A percentile compares a stretch with the other conserved stretches of the same genome.
phyloP scores from a whole-genome alignment of 2,329 filamentous ascomycete genomes.

The Colletotrichum zoysiae region DNA sequence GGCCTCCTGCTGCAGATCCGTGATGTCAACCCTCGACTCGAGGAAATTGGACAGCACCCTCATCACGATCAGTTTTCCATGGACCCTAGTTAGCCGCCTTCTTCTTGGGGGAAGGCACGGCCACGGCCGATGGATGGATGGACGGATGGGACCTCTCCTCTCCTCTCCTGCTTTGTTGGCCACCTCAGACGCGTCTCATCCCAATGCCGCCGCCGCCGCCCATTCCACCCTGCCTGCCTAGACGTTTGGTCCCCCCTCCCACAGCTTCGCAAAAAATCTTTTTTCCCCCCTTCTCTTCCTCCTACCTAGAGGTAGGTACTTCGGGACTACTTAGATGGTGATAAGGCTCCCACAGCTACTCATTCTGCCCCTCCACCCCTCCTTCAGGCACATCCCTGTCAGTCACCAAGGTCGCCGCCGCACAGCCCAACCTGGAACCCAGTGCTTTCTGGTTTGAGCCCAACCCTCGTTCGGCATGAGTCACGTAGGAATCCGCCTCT shows the following conservation, averaged over 20 bases:
- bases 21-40: constrained; percentile 37
- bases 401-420: constrained; percentile 37
- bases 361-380: constrained; percentile 39
- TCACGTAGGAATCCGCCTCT: constrained; percentile 33
- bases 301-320: constrained; percentile 9
- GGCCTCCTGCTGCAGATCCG: constrained; percentile 28
- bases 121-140: constrained; percentile 17
- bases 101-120: constrained; percentile 21
- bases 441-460: constrained; percentile 31
- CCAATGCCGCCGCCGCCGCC: background rate
- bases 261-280: constrained; percentile 11
- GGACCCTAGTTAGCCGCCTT: constrained; percentile 24
- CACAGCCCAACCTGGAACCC: constrained; percentile 41
- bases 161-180: constrained; percentile 15
- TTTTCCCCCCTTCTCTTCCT: background rate
- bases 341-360: constrained; percentile 32
- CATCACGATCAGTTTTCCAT: constrained; percentile 23
- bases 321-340: constrained; percentile 26
- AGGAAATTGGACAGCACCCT: background rate
- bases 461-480: constrained; percentile 40
- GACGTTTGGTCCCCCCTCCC: constrained; percentile 4
- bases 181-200: constrained; percentile 20
- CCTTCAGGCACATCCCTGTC: constrained; percentile 28
- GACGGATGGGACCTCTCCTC: no score
- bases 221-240: constrained; percentile 3